Conservation (phyloP, 768 basidiomycete genomes). For the Clitopilus hobsonii region DNA sequence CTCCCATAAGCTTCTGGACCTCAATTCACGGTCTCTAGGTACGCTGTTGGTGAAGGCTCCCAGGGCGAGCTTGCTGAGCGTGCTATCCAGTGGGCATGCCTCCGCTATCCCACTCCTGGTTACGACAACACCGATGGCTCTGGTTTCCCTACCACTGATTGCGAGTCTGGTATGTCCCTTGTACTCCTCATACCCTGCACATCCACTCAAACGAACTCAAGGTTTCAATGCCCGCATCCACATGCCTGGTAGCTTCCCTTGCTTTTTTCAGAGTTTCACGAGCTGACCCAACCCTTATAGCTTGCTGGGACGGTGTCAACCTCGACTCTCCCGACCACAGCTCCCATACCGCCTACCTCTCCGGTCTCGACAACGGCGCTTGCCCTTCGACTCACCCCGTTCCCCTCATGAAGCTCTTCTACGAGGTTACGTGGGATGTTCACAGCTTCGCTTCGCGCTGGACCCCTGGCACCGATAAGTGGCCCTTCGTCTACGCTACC, state of each 20-base stretch:
- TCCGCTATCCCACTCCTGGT: slow-evolving; percentile 28
- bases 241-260: slow-evolving; percentile 23
- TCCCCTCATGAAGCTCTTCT: slow-evolving; percentile 34
- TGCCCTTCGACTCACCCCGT: slow-evolving; percentile 33
- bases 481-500: slow-evolving; percentile 42
- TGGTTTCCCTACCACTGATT: slow-evolving; percentile 39
- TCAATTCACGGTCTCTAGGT: slow-evolving; percentile 10
- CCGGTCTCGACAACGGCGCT: slow-evolving; percentile 29
- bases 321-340: slow-evolving; percentile 34
- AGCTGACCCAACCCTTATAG: slow-evolving; percentile 6
- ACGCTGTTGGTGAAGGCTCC: slow-evolving; percentile 24
- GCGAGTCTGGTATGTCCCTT: slow-evolving; percentile 22
- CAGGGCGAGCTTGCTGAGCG: slow-evolving; percentile 35
- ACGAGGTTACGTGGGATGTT: slow-evolving; percentile 31
- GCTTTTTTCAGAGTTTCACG: not conserved
- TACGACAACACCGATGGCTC: slow-evolving; percentile 22
- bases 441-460: slow-evolving; percentile 28
- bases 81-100: slow-evolving; percentile 35
- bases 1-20: not conserved
- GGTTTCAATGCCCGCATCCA: slow-evolving; percentile 36
- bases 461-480: slow-evolving; percentile 25
- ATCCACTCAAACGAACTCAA: slow-evolving; percentile 5
- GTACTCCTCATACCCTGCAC: not conserved
- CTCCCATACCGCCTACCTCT: slow-evolving; percentile 30
- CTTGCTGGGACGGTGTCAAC: slow-evolving; percentile 38